Conservation (phyloP, 768 basidiomycete genomes). For the Lentinula edodes region DNA sequence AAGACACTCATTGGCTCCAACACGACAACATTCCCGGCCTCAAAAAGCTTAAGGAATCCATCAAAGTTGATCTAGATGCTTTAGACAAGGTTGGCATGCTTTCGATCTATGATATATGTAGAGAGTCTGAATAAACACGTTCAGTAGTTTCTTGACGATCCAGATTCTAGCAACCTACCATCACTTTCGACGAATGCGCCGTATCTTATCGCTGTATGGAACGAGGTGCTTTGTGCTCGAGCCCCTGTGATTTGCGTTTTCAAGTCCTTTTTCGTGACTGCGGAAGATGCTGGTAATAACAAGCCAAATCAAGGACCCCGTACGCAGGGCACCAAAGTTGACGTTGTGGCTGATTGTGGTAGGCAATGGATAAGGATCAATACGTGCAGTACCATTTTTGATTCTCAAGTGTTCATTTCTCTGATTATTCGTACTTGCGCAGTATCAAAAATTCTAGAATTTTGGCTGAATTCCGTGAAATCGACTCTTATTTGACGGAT, state of each 20-base stretch:
- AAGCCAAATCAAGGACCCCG: conserved; percentile 16
- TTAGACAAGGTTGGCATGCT: conserved; percentile 34
- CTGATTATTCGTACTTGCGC: not conserved
- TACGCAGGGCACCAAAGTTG: conserved; percentile 58
- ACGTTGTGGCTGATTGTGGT: conserved; percentile 74
- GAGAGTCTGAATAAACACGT: conserved; percentile 5
- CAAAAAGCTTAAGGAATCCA: conserved; percentile 38
- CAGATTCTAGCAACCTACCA: conserved; percentile 37
- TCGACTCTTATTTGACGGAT: conserved; percentile 74
- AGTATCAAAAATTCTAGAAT: conserved; percentile 78
- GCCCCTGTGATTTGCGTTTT: conserved; percentile 55
- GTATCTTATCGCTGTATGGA: conserved; percentile 78
- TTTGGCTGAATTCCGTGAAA: conserved; percentile 75
- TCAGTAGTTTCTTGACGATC: conserved; percentile 61
- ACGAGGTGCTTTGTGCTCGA: conserved; percentile 61
- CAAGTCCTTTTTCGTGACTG: conserved; percentile 37
- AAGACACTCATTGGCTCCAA: conserved; percentile 37
- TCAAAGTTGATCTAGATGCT: conserved; percentile 39
- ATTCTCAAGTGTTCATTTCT: not conserved
- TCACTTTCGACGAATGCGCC: conserved; percentile 69
- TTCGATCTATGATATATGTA: not conserved
- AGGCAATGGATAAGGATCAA: conserved; percentile 80
- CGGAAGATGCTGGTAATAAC: conserved; percentile 11
- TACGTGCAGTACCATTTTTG: conserved; percentile 54
- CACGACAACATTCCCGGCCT: conserved; percentile 39